Base-by-base conservation (phyloP, 2,329 filamentous ascomycete species). In the Geoglossum cookeanum region DNA sequence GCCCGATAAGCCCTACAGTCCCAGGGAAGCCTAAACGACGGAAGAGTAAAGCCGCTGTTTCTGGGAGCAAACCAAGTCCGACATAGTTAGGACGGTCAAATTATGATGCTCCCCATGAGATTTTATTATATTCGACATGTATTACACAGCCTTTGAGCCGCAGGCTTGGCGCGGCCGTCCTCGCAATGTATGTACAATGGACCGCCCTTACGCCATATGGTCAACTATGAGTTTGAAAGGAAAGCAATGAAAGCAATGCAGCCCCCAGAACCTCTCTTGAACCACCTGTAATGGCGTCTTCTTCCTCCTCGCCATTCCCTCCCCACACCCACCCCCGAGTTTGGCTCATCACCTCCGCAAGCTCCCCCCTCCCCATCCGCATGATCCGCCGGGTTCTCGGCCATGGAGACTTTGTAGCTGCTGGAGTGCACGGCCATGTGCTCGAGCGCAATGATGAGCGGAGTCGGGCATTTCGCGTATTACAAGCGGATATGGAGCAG, bases 391-490 rank as follows among this genome's bases (percentile, higher is more conserved):
- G 87, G 64, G 77, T 94, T 48, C 82, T 97, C 53, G 80, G 81
- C n/a, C 89, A 96, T 70, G 91, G 92, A 54, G 92, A 97, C 70
- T 90, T 85, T 67, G 85, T 94, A 52, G 84, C 91, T 53, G 85
- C 88, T 4, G 92, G 90, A 57, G 76, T 96, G 37, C 81, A 22
- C 48, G 48, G 48, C 8, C 32, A 30, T 4, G 48, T 52, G 86
- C 53, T 84, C 87, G 2, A 74, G 78, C 55, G 87, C 92, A 69
- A 83, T 90, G 42, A 45, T 7, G 61, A 85, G 90, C 62, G 73
- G 61, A 86, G 83, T 67, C 77, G 81, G 64, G 87, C 90, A 68
- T 94, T 94, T 69, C 81, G 85, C 58, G 80, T 81, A 61, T 85
- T 95, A 61, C 77, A 94, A 58, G 80, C 83, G 60, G 77, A 78